These are phyloP conservation scores for Thalia dealbata DNA, from an alignment of 176 grass and related monocot genomes.

Conservation along the genomic window DNA sequence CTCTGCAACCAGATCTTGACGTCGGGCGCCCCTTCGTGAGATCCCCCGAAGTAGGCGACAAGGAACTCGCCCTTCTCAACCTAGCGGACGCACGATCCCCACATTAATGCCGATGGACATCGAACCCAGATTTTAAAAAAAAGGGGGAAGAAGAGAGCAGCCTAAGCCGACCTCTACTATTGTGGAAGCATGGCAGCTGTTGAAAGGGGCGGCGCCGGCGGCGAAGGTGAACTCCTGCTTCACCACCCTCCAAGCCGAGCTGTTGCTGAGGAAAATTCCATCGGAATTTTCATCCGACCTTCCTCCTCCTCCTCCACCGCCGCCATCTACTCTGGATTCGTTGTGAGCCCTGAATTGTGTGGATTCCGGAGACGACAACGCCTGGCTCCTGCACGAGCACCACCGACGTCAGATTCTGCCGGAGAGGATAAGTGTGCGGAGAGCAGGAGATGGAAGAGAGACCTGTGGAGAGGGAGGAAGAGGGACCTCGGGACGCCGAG, in stretches of 20 bases:
- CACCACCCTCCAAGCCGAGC: conserved; percentile 32
- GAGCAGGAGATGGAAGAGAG: not conserved
- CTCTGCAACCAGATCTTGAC: conserved; percentile 96
- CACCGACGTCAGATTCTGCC: not conserved
- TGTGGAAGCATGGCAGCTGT: conserved; percentile 72
- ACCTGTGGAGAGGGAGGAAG: not conserved
- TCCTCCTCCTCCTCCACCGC: not conserved
- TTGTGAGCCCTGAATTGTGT: not conserved
- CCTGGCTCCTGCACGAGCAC: not conserved
- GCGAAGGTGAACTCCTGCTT: conserved; percentile 47
- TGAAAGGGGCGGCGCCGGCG: conserved; percentile 34
- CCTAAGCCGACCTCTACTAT: conserved; percentile 42
- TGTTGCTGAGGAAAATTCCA: not conserved
- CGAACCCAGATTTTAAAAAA: not conserved
- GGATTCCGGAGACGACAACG: not conserved
- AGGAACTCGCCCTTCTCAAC: conserved; percentile 43
- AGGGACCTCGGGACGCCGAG: not conserved
- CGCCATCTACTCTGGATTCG: not conserved
- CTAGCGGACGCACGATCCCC: conserved; percentile 26
- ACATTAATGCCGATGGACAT: not conserved
- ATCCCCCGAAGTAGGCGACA: conserved; percentile 90
- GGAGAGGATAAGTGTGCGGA: not conserved
- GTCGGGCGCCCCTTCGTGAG: conserved; percentile 64
- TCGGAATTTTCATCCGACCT: not conserved
- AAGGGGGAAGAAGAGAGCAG: not conserved